These are phyloP conservation scores for Xylaria digitata DNA, from an alignment of 2,329 filamentous ascomycete species.

Conservation along the genomic window DNA sequence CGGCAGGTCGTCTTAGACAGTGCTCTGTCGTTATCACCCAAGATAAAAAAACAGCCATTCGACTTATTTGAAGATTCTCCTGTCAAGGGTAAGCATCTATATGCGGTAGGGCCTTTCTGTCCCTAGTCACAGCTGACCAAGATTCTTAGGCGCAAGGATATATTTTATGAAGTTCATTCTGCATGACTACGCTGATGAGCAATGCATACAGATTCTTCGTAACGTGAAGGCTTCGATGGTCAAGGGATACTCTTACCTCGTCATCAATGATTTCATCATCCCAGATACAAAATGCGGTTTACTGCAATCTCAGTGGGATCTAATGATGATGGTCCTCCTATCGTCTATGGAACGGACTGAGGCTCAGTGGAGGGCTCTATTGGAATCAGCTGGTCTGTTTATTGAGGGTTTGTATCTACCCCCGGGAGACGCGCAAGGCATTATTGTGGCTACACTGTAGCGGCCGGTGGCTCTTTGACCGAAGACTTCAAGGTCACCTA, in stretches of 20 bases:
- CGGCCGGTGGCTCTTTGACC: not conserved
- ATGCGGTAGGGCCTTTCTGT: not conserved
- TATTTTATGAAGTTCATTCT: conserved; percentile 40
- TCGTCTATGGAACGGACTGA: conserved; percentile 33
- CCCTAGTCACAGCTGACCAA: not conserved
- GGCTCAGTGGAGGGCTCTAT: conserved; percentile 28
- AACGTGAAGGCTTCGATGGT: conserved; percentile 34
- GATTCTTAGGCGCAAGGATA: conserved; percentile 26
- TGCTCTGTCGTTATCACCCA: conserved; percentile 20
- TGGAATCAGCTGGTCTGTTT: conserved; percentile 26
- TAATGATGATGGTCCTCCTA: conserved; percentile 31
- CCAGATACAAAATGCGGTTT: conserved; percentile 26
- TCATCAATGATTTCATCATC: conserved; percentile 38
- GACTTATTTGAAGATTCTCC: conserved; percentile 33
- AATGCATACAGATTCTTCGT: conserved; percentile 31
- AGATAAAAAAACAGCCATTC: conserved; percentile 26
- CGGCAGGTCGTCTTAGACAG: conserved; percentile 33
- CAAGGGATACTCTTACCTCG: conserved; percentile 37
- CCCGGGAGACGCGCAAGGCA: conserved; percentile 24
- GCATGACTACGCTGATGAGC: conserved; percentile 33
- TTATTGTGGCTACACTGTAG: conserved; percentile 22
- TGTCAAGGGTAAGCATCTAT: conserved; percentile 23
- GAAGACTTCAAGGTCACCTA: not conserved
- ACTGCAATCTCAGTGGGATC: conserved; percentile 32
- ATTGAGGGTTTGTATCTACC: conserved; percentile 32